Evolutionary conservation across 2,329 filamentous ascomycete genomes (phyloP).

Genomic region (Penicillium sp.): DNA sequence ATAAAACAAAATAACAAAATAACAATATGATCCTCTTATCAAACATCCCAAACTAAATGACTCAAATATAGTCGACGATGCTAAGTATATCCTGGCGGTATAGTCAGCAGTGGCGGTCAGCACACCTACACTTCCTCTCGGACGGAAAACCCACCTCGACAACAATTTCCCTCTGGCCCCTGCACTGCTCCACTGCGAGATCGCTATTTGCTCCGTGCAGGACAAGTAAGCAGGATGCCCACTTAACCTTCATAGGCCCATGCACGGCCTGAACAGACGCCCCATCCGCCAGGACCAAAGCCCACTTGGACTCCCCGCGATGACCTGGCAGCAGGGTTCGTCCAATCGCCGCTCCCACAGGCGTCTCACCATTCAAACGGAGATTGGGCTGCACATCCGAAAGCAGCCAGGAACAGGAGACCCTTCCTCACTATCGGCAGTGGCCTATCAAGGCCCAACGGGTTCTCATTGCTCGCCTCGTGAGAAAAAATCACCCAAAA

Average conservation of each 20-base stretch:
- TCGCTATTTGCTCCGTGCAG: conserved; percentile 14
- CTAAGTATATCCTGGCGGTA: too few species aligned
- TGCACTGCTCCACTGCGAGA: conserved; percentile 1
- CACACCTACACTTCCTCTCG: conserved; percentile 9
- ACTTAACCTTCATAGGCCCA: conserved; percentile 3
- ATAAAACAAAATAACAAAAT: neutral
- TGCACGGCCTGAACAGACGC: conserved; percentile 9
- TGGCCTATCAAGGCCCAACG: neutral
- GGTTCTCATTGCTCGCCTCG: neutral
- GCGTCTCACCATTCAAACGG: conserved; percentile 7
- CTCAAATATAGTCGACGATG: too few species aligned
- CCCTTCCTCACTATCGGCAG: neutral
- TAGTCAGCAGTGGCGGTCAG: conserved; percentile 23
- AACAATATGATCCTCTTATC: neutral
- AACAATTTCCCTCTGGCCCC: neutral
- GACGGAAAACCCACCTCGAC: neutral
- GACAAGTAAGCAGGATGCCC: conserved; percentile 4
- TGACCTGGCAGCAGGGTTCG: conserved; percentile 22
- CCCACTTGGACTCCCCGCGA: conserved; percentile 22
- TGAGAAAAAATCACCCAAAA: neutral
- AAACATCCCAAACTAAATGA: neutral
- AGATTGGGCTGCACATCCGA: conserved; percentile 14
- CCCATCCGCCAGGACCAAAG: conserved; percentile 9
- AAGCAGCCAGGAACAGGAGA: conserved; percentile 10
- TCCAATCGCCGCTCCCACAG: conserved; percentile 7